phyloP scores from a whole-genome alignment of 345 rosid genomes.

The Eucalyptus pauciflora region DNA sequence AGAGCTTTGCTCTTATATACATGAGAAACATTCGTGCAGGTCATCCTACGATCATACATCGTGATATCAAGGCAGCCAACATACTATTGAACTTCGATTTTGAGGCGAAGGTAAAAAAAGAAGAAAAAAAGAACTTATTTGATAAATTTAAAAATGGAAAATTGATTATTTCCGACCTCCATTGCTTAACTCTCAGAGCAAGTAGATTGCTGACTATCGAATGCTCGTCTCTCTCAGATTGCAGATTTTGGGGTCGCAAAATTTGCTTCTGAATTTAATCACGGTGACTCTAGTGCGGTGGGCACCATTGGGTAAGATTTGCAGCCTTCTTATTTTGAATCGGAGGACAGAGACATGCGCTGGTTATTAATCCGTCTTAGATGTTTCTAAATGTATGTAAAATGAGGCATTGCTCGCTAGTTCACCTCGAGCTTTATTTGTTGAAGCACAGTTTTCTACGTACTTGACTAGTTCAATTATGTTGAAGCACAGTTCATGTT shows the following conservation, averaged over 20 bases:
- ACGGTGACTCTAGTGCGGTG: constrained; percentile 51
- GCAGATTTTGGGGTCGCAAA: constrained; percentile 95
- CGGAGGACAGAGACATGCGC: background rate
- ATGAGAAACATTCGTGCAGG: constrained; percentile 18
- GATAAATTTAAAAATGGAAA: too few relatives aligned
- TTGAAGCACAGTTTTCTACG: too few relatives aligned
- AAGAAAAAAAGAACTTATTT: background rate
- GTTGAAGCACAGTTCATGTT: background rate
- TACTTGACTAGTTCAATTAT: background rate
- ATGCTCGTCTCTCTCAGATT: constrained; percentile 25
- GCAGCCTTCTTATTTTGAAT: background rate
- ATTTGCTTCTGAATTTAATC: constrained; percentile 59
- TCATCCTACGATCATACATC: constrained; percentile 85
- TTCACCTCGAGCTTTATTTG: background rate
- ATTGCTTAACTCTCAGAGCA: too few relatives aligned
- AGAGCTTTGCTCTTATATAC: background rate
- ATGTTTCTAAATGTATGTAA: background rate
- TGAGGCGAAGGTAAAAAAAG: constrained; percentile 60
- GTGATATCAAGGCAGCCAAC: constrained; percentile 82
- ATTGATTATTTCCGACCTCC: background rate
- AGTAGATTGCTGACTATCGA: background rate
- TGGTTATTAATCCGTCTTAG: background rate
- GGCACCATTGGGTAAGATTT: constrained; percentile 55
- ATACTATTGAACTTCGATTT: constrained; percentile 78
- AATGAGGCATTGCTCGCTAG: background rate